Evolutionary conservation across 164 flowering plant genomes (phyloP), one percentile per base, ranked within the genome.

Genomic region (Vitis riparia): DNA sequence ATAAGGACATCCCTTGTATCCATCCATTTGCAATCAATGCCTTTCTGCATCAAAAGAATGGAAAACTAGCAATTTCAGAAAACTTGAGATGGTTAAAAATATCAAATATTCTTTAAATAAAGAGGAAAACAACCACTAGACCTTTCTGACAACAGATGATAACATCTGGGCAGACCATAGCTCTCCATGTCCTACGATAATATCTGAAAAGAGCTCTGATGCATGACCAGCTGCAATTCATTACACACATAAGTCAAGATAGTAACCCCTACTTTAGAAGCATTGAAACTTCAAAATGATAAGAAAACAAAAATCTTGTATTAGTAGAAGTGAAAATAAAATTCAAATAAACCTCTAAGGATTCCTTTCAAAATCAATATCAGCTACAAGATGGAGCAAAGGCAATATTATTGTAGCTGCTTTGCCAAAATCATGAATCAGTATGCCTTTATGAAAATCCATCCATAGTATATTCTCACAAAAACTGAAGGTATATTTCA

Each of bases 131-230:
- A 67, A 70, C 44, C 27, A 56, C 30, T 51, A 27, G 12, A 95
- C 99, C 99, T 89, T 87, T 73, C 84, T 84, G 27, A 95, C 71
- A 68, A 85, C 83, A 72, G 73, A 60, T 44, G 97, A 85, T 65
- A 95, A 76, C 84, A 93, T 49, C 68, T 91, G 95, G 65, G 98
- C 97, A 68, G 99, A 89, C 99, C 99, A 95, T 68, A 95, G 67
- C 84, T 95, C 99, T 58, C 99, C 99, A 78, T 95, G 92, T 59
- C 99, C 98, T 11, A 85, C 99, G 62, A 93, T 94, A 80, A 93
- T 91, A 75, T 93, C 99, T 11, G 97, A 76, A 77, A 95, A 95
- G 53, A 98, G 91, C 76, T 95, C 99, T 2, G 97, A 90, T 16
- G 87, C 97, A 86, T 95, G 99, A 68, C 97, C 98, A 86, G 98